Base-by-base conservation (phyloP, 805 yeast species). In the Hanseniaspora singularis region DNA sequence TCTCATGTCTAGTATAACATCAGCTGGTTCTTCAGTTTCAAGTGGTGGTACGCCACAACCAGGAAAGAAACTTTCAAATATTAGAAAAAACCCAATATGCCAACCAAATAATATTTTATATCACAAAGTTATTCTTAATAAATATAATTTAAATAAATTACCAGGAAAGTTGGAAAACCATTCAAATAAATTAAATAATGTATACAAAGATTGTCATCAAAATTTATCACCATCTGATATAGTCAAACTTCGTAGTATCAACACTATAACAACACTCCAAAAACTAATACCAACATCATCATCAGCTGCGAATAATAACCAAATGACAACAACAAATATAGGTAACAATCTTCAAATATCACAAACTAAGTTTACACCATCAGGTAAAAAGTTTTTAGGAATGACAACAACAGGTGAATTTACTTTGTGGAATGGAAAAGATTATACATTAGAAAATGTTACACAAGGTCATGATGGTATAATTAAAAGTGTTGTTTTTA, bases 391-490 rank as follows among this genome's bases (percentile, higher is more conserved):
- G n/a, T 67, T 92, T 42, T 69, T 92, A 23, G 95, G 94, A 5
- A 94, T 95, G 0, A 77, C 89, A 24, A 86, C 83, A 64, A 76
- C 85, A 49, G 99, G 99, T 34, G 99, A 92, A 61, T 88, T 92
- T 64, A 88, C 97, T 11, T 68, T 92, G 38, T 92, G 97, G 97
- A 87, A 88, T 61, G 96, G 97, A 10, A 75, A 83, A 70, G 81
- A 95, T 9, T 92, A 89, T 65, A 86, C 85, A 59, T 87, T 92
- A 60, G 99, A 92, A 61, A 85, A 95, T 46, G 87, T 92, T 53
- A 92, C 88, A 94, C 98, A 92, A 67, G 97, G 97, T 1, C 99
- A 92, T 64, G 99, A 92, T 61, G 71, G 81, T 50, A 87, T 96
- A 0, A 81, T 92, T 31, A 72, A 87, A 28, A 70, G 89, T 1